A percentile compares a stretch with the other conserved stretches of the same genome.
These are phyloP conservation scores for Claviceps sp. DNA, from an alignment of 2,329 filamentous ascomycete species.

Conservation along the genomic window DNA sequence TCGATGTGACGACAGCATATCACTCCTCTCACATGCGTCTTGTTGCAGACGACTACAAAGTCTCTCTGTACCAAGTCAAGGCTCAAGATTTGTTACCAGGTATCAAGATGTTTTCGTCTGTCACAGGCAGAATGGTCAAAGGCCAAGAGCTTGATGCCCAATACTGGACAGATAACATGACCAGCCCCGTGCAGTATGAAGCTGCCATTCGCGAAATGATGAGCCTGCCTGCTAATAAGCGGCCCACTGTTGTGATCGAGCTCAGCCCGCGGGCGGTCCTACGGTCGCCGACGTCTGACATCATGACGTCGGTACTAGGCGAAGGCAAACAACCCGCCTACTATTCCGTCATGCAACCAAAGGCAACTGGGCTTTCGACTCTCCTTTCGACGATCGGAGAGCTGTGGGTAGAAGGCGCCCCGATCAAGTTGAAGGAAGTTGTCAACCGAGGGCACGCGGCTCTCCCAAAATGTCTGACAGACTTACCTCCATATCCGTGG, in stretches of 20 bases:
- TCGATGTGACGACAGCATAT: constrained; percentile 28
- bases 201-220: constrained; percentile 25
- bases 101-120: constrained; percentile 27
- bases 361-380: constrained; percentile 10
- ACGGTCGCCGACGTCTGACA: constrained; percentile 23
- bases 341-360: constrained; percentile 16
- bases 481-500: constrained; percentile 41
- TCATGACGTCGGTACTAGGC: constrained; percentile 11
- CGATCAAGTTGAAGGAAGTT: constrained; percentile 19
- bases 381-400: constrained; percentile 21
- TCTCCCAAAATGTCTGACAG: constrained; percentile 23
- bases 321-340: constrained; percentile 10
- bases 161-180: constrained; percentile 36
- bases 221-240: constrained; percentile 11
- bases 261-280: constrained; percentile 26
- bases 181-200: constrained; percentile 30
- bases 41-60: constrained; percentile 23
- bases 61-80: constrained; percentile 13
- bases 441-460: constrained; percentile 10
- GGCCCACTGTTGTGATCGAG: constrained; percentile 26
- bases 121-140: constrained; percentile 18
- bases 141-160: constrained; percentile 15
- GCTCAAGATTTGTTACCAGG: constrained; percentile 7
- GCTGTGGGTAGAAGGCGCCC: constrained; percentile 23
- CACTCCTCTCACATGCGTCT: constrained; percentile 31